These are phyloP conservation scores for Grammothele lineata DNA, from an alignment of 768 basidiomycete genomes.

Conservation along the genomic window DNA sequence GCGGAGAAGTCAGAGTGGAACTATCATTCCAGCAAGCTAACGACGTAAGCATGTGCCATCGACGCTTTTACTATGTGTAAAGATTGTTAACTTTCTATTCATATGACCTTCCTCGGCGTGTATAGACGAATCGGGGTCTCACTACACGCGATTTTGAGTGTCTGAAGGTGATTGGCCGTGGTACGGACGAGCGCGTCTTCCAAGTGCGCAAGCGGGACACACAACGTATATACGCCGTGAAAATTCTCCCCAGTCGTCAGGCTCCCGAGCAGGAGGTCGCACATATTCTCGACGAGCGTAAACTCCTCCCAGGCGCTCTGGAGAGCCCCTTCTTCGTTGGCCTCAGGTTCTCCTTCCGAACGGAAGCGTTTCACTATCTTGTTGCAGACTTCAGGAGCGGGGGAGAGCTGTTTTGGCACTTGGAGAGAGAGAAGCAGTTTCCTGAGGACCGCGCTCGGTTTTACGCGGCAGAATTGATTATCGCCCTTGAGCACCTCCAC, in stretches of 20 bases:
- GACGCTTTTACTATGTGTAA: not conserved
- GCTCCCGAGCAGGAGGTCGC: slow-evolving; percentile 98
- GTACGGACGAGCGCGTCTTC: slow-evolving; percentile 97
- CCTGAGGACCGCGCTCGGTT: slow-evolving; percentile 91
- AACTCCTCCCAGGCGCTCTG: slow-evolving; percentile 90
- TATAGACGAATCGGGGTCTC: slow-evolving; percentile 78
- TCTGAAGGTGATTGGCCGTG: slow-evolving; percentile 96
- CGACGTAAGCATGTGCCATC: slow-evolving; percentile 54
- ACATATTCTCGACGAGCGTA: slow-evolving; percentile 98
- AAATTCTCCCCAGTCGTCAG: slow-evolving; percentile 97
- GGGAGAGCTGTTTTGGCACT: slow-evolving; percentile 97
- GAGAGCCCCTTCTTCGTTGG: slow-evolving; percentile 98
- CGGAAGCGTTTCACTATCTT: slow-evolving; percentile 89
- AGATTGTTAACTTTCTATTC: not conserved
- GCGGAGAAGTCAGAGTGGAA: slow-evolving; percentile 92
- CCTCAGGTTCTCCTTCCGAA: slow-evolving; percentile 97
- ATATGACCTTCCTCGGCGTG: not conserved
- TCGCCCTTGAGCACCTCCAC: slow-evolving; percentile 95
- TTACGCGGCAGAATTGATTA: slow-evolving; percentile 92
- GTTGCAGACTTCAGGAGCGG: slow-evolving; percentile 99
- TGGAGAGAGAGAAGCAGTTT: slow-evolving; percentile 94
- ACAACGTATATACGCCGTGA: slow-evolving; percentile 99
- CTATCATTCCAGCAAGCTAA: slow-evolving; percentile 89
- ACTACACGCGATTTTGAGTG: slow-evolving; percentile 96
- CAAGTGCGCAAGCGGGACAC: slow-evolving; percentile 99